A percentile compares a stretch with the other conserved stretches of the same genome.
These are phyloP conservation scores for Sicyos edulis DNA, from an alignment of 306 rosid genomes.

Conservation along the genomic window DNA sequence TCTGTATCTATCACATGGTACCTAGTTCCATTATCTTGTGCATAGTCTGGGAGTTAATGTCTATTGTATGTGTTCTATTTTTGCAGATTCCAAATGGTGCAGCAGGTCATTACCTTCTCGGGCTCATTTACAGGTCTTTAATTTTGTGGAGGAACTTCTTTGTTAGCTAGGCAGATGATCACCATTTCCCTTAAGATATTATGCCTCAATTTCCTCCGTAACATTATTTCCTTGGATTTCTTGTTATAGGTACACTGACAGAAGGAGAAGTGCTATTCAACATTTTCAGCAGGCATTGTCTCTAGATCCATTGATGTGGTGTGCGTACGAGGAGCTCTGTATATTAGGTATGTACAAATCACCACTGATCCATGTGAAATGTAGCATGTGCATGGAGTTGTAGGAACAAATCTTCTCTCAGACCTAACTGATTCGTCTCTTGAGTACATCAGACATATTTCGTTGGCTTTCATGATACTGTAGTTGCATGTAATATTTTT, in stretches of 20 bases:
- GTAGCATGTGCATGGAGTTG: background rate
- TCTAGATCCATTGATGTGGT: slow-evolving; percentile 59
- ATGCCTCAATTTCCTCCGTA: background rate
- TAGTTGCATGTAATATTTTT: background rate
- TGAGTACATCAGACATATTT: background rate
- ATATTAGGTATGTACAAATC: slow-evolving; percentile 60
- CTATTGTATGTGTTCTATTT: slow-evolving; percentile 20
- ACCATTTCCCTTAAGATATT: background rate
- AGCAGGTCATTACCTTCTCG: slow-evolving; percentile 94
- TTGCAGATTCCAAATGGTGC: slow-evolving; percentile 95
- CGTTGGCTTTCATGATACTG: background rate
- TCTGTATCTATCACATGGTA: slow-evolving; percentile 9
- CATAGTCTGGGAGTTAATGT: slow-evolving; percentile 21
- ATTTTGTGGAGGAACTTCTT: background rate
- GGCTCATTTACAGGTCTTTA: slow-evolving; percentile 83
- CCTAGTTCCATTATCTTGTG: background rate
- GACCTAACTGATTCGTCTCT: background rate
- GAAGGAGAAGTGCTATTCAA: slow-evolving; percentile 46
- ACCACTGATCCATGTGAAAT: background rate
- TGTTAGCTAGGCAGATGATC: background rate
- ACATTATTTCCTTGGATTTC: slow-evolving; percentile 11
- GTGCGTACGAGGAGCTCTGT: slow-evolving; percentile 88
- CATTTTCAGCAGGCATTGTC: slow-evolving; percentile 51
- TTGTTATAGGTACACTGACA: slow-evolving; percentile 51
- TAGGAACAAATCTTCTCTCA: background rate